Base-by-base conservation (phyloP, 768 basidiomycete species). In the Boletus reticuloceps region DNA sequence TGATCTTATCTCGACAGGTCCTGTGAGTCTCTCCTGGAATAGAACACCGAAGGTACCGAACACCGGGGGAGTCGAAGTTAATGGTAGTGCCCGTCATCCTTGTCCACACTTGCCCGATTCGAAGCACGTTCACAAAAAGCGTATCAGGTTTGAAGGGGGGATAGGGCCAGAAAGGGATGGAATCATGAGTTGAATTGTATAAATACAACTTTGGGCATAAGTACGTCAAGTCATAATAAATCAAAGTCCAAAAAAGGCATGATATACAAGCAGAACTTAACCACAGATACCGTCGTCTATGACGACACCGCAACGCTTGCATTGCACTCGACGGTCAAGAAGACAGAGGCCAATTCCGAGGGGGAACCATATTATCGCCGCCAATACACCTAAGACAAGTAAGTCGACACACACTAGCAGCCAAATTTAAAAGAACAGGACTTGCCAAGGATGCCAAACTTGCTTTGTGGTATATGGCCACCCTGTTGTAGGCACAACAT, bases 351-450 rank as follows among this genome's bases (percentile, higher is more conserved):
- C 89, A 38, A 94, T 78, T 6, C 91, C 91, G 0, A 92, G 70
- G 5, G 91, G 91, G 74, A 94, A 94, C 91, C 89, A 93, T 55
- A 93, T 74, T 25, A 94, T 73, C 5, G 91, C 91, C 9, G 88
- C 88, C n/a, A 94, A 72, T 32, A 93, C 70, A 51, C 91, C 90
- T 91, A 57, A 34, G 47, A 38, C 25, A 9, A 20, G 27, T 55
- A 41, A 49, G 47, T 50, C 20, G 17, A 32, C 5, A 39, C 12
- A 40, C 17, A 10, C 4, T 10, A 6, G n/a, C 29, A 48, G 45
- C 2, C 34, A 36, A 36, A 36, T 36, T 36, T 19, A 38, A 27
- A 47, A 43, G 45, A 62, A 34, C 5, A 32, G 1, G 16, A 69
- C 83, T 62, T 65, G 84, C 89, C 91, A 9, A 92, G 77, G 5